Conservation (phyloP, 805 yeast species). For the Hanseniaspora singularis region DNA sequence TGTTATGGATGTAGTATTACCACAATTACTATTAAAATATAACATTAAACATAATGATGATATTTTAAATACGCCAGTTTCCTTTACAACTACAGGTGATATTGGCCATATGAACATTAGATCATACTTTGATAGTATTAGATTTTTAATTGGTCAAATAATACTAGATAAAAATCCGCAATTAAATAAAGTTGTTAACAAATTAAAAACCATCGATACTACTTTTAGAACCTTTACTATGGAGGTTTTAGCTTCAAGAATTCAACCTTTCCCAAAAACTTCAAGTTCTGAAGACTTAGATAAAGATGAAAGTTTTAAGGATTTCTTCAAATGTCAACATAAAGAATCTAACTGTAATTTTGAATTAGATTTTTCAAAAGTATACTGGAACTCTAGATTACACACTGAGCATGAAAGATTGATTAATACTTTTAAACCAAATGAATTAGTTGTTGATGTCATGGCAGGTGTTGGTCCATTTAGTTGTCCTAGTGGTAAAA, state of each 20-base stretch:
- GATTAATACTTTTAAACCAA: conserved; percentile 46
- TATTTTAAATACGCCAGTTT: conserved; percentile 58
- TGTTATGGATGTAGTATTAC: conserved; percentile 63
- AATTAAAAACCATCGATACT: conserved; percentile 74
- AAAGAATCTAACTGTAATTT: conserved; percentile 77
- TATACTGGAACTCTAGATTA: conserved; percentile 93
- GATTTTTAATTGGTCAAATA: conserved; percentile 72
- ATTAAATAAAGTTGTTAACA: conserved; percentile 82
- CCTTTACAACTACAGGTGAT: conserved; percentile 90
- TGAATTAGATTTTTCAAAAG: conserved; percentile 79
- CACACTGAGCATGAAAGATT: conserved; percentile 88
- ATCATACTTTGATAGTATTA: conserved; percentile 75
- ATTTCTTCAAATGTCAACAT: conserved; percentile 38
- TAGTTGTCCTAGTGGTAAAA: conserved; percentile 89
- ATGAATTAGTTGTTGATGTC: conserved; percentile 80
- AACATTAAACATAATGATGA: conserved; percentile 23
- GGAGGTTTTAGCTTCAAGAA: conserved; percentile 70
- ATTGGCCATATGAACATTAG: conserved; percentile 83
- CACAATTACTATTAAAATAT: conserved; percentile 40
- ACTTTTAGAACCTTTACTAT: conserved; percentile 83
- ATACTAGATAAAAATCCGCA: conserved; percentile 76
- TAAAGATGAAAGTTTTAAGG: neutral
- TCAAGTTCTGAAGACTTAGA: conserved; percentile 47
- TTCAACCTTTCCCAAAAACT: conserved; percentile 34
- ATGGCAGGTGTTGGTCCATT: conserved; percentile 99